A percentile compares a stretch with the other conserved stretches of the same genome.
phyloP scores from a whole-genome alignment of 768 basidiomycete species.

The Rhodotorula taiwanensis region DNA sequence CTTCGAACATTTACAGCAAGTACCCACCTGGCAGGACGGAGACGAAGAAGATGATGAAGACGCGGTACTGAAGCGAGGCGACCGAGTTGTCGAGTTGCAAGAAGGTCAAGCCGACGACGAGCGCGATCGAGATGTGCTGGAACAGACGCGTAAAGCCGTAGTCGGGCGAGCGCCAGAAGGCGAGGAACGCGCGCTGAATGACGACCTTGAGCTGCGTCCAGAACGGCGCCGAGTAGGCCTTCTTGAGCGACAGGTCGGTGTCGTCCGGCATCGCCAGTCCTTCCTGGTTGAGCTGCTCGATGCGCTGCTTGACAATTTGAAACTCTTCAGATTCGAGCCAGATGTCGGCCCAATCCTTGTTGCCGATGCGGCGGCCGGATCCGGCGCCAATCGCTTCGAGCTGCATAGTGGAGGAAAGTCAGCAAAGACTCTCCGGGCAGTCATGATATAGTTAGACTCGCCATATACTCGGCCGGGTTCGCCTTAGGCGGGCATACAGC shows the following conservation, averaged over 20 bases:
- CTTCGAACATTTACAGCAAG: background rate
- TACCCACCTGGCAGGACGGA: conserved; percentile 49
- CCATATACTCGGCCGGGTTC: conserved; percentile 54
- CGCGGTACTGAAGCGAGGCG: conserved; percentile 46
- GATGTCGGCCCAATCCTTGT: conserved; percentile 56
- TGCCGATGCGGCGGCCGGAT: conserved; percentile 53
- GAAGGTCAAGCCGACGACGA: conserved; percentile 49
- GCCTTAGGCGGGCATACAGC: conserved; percentile 66
- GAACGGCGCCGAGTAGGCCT: conserved; percentile 61
- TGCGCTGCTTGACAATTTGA: conserved; percentile 52
- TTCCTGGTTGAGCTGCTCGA: conserved; percentile 50
- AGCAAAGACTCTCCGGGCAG: background rate
- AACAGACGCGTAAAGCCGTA: conserved; percentile 79
- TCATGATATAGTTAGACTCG: conserved; percentile 47
- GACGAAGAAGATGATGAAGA: conserved; percentile 58
- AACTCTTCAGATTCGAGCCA: conserved; percentile 58
- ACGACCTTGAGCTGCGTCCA: conserved; percentile 66
- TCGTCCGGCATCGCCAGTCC: conserved; percentile 50
- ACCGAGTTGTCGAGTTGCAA: conserved; percentile 61
- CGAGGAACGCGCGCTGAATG: conserved; percentile 58
- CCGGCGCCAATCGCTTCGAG: conserved; percentile 82
- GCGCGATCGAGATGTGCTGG: conserved; percentile 54
- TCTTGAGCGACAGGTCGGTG: conserved; percentile 46
- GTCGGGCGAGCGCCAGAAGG: conserved; percentile 75
- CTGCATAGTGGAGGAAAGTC: too few relatives aligned